These are phyloP conservation scores for Harringtonia aguacate DNA, from an alignment of 2,329 filamentous ascomycete species.

Conservation along the genomic window DNA sequence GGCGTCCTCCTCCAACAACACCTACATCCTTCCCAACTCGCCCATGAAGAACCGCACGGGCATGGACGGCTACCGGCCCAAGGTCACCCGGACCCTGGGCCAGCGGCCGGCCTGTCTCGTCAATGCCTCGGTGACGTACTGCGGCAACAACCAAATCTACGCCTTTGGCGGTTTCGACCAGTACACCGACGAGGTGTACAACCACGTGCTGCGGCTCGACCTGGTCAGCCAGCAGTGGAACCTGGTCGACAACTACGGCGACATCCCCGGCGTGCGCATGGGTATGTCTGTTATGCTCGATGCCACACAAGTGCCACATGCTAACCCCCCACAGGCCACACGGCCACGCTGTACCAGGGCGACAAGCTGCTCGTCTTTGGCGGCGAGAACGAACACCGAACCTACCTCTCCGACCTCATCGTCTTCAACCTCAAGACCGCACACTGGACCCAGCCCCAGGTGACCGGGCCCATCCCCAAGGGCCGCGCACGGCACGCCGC, in stretches of 20 bases:
- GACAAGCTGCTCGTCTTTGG: conserved; percentile 96
- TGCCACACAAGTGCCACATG: background rate
- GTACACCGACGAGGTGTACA: conserved; percentile 98
- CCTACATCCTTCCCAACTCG: conserved; percentile 85
- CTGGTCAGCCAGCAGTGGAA: conserved; percentile 85
- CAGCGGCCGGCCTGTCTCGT: conserved; percentile 88
- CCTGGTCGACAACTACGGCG: conserved; percentile 94
- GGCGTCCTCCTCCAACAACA: conserved; percentile 53
- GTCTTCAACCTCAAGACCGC: conserved; percentile 92
- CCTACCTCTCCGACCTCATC: conserved; percentile 90
- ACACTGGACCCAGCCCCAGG: conserved; percentile 87
- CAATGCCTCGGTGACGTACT: conserved; percentile 98
- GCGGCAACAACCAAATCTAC: conserved; percentile 93
- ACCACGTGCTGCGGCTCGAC: conserved; percentile 87
- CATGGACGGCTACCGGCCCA: conserved; percentile 71
- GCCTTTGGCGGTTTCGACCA: conserved; percentile 98
- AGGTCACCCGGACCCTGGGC: conserved; percentile 67
- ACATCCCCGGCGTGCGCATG: conserved; percentile 95
- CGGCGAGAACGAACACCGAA: conserved; percentile 94
- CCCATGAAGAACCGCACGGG: conserved; percentile 56
- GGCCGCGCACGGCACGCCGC: conserved; percentile 89
- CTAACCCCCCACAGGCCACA: conserved; percentile 55
- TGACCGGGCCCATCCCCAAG: conserved; percentile 74
- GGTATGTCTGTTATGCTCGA: conserved; percentile 43
- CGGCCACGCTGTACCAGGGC: conserved; percentile 84